Percentiles rank a stretch among this genome's conserved stretches.
These are phyloP conservation scores for Metschnikowia sp. DNA, from an alignment of 805 yeast species.

Conservation along the genomic window DNA sequence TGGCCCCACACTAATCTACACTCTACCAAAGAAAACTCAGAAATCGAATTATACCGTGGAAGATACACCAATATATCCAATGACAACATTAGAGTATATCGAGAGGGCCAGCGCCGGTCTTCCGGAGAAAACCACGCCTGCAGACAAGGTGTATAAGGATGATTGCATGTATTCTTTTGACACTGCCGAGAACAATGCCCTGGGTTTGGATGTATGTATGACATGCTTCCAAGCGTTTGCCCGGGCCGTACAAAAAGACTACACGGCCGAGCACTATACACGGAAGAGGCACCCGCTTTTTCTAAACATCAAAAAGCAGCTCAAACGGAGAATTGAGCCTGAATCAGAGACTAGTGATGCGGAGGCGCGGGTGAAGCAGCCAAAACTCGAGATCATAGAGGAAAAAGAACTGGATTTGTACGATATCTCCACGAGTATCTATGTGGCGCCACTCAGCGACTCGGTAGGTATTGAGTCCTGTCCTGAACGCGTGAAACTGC, in stretches of 20 bases:
- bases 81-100: conserved; percentile 4
- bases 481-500: conserved; percentile 20
- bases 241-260: conserved; percentile 39
- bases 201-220: conserved; percentile 75
- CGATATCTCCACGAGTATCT: conserved; percentile 43
- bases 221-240: conserved; percentile 70
- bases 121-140: conserved; percentile 19
- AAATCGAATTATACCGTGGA: background rate
- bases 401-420: conserved; percentile 60
- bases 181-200: conserved; percentile 46
- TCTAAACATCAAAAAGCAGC: conserved; percentile 54
- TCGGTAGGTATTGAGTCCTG: conserved; percentile 21
- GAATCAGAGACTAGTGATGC: conserved; percentile 23
- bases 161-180: conserved; percentile 88
- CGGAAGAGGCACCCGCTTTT: conserved; percentile 53
- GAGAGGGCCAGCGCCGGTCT: conserved; percentile 13
- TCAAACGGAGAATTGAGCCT: conserved; percentile 30
- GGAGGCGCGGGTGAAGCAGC: conserved; percentile 40
- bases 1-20: background rate
- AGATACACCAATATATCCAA: background rate
- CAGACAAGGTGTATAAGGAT: conserved; percentile 64
- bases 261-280: conserved; percentile 54
- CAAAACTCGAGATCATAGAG: conserved; percentile 66
- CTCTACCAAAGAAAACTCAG: background rate
- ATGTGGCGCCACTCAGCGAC: conserved; percentile 33